Evolutionary conservation across 2,329 filamentous ascomycete species (phyloP), one percentile per base, ranked within the genome.

Genomic region (Fusarium metavorans): DNA sequence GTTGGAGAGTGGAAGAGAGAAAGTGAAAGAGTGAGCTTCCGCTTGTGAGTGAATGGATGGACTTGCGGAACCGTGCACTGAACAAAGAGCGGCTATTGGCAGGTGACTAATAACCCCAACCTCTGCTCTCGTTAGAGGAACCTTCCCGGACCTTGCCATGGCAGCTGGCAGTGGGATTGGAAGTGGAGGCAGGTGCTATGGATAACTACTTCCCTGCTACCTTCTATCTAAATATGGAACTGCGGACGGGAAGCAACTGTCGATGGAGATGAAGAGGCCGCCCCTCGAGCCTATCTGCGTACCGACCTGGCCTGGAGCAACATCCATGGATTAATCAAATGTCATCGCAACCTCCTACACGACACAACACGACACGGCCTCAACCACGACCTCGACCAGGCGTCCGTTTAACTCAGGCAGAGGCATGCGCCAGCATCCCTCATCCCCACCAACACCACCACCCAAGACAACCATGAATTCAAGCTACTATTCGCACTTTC

Each of bases 21-120:
- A 32, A 57, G 16, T 37, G n/a, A 39, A 30, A 34, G 54, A 37
- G 20, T 32, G 35, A 58, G 35, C 30, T 43, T 64, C 37, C 13
- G 27, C 18, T 20, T 64, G 61, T 41, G 20, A 41, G 45, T 52
- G 41, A 62, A 48, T 16, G 20, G 35, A 50, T 16, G 20, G 48
- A n/a, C 16, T 52, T 54, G 25, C 50, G 48, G 48, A 57, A 43
- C 61, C 61, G 48, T 64, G 61, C 48, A 64, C 48, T 37, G 41
- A 43, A 43, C 18, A 54, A 32, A 25, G 20, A 13, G 58, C 39
- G 30, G 27, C 39, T 23, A 45, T 60, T 45, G n/a, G 48, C n/a
- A 64, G 61, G 61, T 56, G 48, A 64, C 61, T 64, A 56, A 64
- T 41, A 63, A 63, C 60, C 60, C 61, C 48, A 56, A 37, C 45